A percentile compares a stretch with the other conserved stretches of the same genome.
Conservation (phyloP, 2,329 filamentous ascomycete genomes). For the Chrysosporium keratinophilum region DNA sequence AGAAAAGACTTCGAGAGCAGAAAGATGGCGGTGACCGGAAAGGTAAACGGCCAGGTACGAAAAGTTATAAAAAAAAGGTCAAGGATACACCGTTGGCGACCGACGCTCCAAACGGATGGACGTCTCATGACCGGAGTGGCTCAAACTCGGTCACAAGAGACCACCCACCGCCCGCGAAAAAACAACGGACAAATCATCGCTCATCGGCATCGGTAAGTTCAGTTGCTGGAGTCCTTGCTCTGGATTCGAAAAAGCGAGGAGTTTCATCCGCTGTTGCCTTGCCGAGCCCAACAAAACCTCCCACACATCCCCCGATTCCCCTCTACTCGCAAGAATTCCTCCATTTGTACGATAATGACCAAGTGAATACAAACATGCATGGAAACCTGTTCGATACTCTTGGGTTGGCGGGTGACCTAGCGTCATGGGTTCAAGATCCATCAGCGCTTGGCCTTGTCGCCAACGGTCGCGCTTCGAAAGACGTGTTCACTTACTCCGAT, state of each 20-base stretch:
- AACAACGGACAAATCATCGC: conserved; percentile 71
- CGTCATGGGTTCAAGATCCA: conserved; percentile 66
- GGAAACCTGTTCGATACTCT: conserved; percentile 73
- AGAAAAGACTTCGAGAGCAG: conserved; percentile 51
- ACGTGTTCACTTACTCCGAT: conserved; percentile 60
- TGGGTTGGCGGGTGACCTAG: conserved; percentile 61
- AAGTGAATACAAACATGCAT: conserved; percentile 48
- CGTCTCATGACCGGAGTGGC: conserved; percentile 48
- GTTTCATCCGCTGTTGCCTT: conserved; percentile 49
- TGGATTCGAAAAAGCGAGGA: conserved; percentile 52
- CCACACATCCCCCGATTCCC: conserved; percentile 55
- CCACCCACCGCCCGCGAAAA: conserved; percentile 58
- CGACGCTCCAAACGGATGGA: conserved; percentile 56
- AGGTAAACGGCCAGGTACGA: conserved; percentile 61
- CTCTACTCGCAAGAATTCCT: conserved; percentile 67
- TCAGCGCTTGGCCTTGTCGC: conserved; percentile 58
- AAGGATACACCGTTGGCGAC: conserved; percentile 50
- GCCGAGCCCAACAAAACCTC: conserved; percentile 63
- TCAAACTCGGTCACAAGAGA: conserved; percentile 42
- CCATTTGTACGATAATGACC: conserved; percentile 57
- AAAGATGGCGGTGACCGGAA: conserved; percentile 57
- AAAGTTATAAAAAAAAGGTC: conserved; percentile 78
- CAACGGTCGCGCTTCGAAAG: conserved; percentile 50
- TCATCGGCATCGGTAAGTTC: conserved; percentile 65
- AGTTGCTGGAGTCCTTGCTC: conserved; percentile 52